Percentiles rank a stretch among this genome's conserved stretches.
phyloP scores from a whole-genome alignment of 495 filamentous ascomycete species.

The Neurospora sp. region DNA sequence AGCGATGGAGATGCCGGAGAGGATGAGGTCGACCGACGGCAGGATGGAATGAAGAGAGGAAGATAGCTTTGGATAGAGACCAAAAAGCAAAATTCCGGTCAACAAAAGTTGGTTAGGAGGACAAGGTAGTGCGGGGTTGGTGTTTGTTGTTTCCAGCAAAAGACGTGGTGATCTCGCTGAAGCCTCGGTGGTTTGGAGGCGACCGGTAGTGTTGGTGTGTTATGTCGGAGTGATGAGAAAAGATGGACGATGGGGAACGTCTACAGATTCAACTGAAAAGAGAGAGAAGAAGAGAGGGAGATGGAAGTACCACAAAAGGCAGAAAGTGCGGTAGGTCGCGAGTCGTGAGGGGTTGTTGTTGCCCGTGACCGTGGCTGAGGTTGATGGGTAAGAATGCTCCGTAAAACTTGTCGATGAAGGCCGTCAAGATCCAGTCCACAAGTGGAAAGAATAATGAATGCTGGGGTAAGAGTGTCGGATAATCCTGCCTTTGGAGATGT shows the following conservation, averaged over 20 bases:
- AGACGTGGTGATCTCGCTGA: neutral
- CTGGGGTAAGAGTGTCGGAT: neutral
- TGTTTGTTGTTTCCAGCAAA: neutral
- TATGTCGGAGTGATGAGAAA: neutral
- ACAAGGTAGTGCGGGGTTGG: neutral
- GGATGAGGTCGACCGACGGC: neutral
- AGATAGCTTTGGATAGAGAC: conserved; percentile 1
- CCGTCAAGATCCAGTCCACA: neutral
- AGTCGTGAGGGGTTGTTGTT: neutral
- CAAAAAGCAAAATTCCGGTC: conserved; percentile 9
- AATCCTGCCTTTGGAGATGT: neutral
- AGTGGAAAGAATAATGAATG: neutral
- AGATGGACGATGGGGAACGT: conserved; percentile 9
- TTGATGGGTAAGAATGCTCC: neutral
- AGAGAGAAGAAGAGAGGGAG: neutral
- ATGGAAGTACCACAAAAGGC: neutral
- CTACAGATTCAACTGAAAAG: neutral
- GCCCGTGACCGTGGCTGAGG: neutral
- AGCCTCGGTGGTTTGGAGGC: neutral
- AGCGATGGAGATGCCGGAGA: neutral
- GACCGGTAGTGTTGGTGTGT: neutral
- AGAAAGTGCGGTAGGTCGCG: neutral
- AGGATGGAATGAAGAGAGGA: neutral
- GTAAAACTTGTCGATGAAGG: neutral
- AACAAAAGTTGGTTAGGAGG: conserved; percentile 1